Percentiles rank a stretch among this genome's conserved stretches.
These are phyloP conservation scores for Amphirosellinia nigrospora DNA, from an alignment of 495 filamentous ascomycete genomes.

Conservation along the genomic window DNA sequence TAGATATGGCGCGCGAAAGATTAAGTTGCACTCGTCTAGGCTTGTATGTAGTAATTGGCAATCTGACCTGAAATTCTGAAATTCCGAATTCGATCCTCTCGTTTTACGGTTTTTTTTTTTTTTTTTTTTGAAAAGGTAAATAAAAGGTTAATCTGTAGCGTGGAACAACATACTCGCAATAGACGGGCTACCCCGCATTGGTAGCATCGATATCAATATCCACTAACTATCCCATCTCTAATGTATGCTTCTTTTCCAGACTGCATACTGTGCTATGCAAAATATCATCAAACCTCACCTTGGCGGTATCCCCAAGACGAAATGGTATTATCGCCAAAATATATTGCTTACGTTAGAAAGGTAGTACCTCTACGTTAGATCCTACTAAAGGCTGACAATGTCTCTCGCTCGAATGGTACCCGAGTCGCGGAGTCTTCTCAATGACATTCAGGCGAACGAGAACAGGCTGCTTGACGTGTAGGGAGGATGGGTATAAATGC, in stretches of 20 bases:
- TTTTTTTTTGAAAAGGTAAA: too few species aligned
- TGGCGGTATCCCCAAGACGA: not conserved
- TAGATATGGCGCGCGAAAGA: too few species aligned
- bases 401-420: not conserved
- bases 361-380: too few species aligned
- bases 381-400: not conserved
- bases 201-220: too few species aligned
- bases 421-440: not conserved
- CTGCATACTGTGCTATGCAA: not conserved
- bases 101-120: too few species aligned
- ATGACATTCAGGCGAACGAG: constrained; percentile 39
- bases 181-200: too few species aligned
- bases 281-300: not conserved
- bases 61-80: not conserved
- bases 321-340: not conserved
- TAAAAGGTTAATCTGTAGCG: too few species aligned
- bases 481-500: constrained; percentile 42
- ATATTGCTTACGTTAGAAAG: not conserved
- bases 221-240: too few species aligned
- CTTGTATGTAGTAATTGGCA: not conserved
- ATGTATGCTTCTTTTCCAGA: not conserved
- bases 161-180: too few species aligned
- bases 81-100: not conserved
- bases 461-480: constrained; percentile 41
- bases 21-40: not conserved